Evolutionary conservation across 2,329 filamentous ascomycete species (phyloP).

Genomic region (Seiridium cupressi): DNA sequence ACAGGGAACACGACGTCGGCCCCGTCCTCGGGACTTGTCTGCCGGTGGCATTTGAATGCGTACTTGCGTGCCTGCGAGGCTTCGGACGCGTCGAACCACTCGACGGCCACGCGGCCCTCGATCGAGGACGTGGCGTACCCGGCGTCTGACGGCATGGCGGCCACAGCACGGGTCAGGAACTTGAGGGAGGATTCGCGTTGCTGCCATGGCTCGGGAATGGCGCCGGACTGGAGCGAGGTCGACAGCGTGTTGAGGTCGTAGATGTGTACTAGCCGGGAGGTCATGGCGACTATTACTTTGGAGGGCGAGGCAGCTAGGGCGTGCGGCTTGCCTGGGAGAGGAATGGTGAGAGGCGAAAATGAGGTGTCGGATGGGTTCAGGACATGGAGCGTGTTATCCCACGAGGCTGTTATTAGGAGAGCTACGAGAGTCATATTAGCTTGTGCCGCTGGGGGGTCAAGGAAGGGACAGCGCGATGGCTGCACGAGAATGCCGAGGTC

Average conservation of each 20-base stretch:
- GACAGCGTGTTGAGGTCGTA: constrained; percentile 78
- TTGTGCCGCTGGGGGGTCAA: neutral
- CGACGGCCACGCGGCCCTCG: constrained; percentile 91
- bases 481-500: neutral
- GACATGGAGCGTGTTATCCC: constrained; percentile 88
- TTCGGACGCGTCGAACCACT: constrained; percentile 91
- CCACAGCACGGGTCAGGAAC: constrained; percentile 90
- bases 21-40: constrained; percentile 58
- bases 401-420: constrained; percentile 84
- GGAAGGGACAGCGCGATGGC: neutral
- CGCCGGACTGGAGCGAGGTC: constrained; percentile 49
- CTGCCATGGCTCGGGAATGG: constrained; percentile 74
- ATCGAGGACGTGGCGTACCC: constrained; percentile 93
- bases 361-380: constrained; percentile 61
- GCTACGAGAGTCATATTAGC: constrained; percentile 34
- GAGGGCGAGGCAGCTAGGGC: constrained; percentile 74
- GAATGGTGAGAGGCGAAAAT: constrained; percentile 59
- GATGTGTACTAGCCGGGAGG: constrained; percentile 87
- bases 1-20: constrained; percentile 88
- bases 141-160: constrained; percentile 94
- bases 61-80: constrained; percentile 93
- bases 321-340: constrained; percentile 83
- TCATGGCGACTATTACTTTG: constrained; percentile 94
- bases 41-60: constrained; percentile 97
- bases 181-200: constrained; percentile 90